Base-by-base conservation (phyloP, 257 asterid genomes). In the Salvia rosmarinus region DNA sequence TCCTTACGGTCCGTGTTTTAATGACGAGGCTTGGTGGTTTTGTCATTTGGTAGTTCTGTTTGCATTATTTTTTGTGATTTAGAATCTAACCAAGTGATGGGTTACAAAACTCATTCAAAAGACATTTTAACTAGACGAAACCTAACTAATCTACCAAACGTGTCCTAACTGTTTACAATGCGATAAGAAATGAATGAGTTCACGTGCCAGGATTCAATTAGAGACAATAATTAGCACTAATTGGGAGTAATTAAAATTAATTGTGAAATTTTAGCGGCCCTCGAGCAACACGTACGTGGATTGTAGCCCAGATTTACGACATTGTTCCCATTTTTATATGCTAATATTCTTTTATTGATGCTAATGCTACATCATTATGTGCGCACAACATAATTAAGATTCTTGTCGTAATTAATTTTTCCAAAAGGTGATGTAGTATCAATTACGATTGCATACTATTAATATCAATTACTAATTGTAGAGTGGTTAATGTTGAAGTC, bases 251-350 rank as follows among this genome's bases (percentile, higher is more conserved):
- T 74, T 39, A 30, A 37, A 64, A 52, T 21, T 30, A 70, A 21
- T 1, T 49, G 56, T 8, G 47, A 17, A 70, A 16, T 30, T 40
- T 28, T 42, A 35, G 47, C 17, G 55, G 57, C 28, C 75, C 46
- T 52, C 28, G 42, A 59, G 42, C 76, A 17, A 60, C 51, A 60
- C 54, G 42, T 34, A 51, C 55, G 40, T 60, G 55, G 44, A 43
- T n/a, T 71, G 76, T 56, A 19, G 2, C 51, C 74, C 23, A 57
- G n/a, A 47, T 71, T 77, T 64, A 6, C 64, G 65, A 57, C 69
- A 63, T 43, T 46, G 30, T 71, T 56, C 68, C 59, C 51, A 16
- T 57, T 13, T 28, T 71, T 57, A 4, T 46, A 35, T 68, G 67
- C 32, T 17, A 35, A 32, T 28, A 65, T 77, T 58, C 56, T 25